Evolutionary conservation across 805 yeast genomes (phyloP), one percentile per base, ranked within the genome.

Genomic region (Lachancea waltii): DNA sequence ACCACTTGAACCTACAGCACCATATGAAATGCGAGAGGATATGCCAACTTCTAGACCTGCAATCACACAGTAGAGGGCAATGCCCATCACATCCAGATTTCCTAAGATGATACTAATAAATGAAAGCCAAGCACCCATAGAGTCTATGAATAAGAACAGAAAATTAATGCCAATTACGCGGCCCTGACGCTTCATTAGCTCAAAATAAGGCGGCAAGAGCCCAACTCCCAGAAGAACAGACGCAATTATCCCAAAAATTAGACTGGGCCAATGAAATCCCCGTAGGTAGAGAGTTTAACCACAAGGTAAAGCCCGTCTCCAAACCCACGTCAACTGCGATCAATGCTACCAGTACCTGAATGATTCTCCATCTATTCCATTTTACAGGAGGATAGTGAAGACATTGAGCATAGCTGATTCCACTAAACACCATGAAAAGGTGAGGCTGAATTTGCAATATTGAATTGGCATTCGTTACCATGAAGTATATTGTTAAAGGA

Each of bases 391-490:
- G 95, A 57, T 89, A 77, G 47, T 71, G 70, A 36, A 82, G 71
- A 4, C 76, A 63, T 69, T 92, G 87, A 21, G 68, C 58, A 71
- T 79, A 86, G 8, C 89, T 73, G 1, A 83, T 53, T 2, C 75
- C 54, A 48, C 92, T 78, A 43, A 87, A 76, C 13, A 73, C 53
- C 38, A 84, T 76, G 64, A 90, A 89, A 8, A 87, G 58, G 58
- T 83, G 87, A 0, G 97, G 97, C 62, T 90, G 97, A 21, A 90
- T 68, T 58, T 81, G 80, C 44, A 90, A 68, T 0, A 95, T 90
- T 2, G 85, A 69, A 36, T 81, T 79, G 0, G 89, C 79, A 42
- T 77, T 72, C 28, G 75, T 76, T 1, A 79, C 75, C 35, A 84
- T 65, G 51, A 89, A 87, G 59, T 85, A 90, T n/a, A 85, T 80